Percentiles rank a stretch among this genome's conserved stretches.
Conservation (phyloP, 2,329 filamentous ascomycete genomes). For the Emergomyces orientalis region DNA sequence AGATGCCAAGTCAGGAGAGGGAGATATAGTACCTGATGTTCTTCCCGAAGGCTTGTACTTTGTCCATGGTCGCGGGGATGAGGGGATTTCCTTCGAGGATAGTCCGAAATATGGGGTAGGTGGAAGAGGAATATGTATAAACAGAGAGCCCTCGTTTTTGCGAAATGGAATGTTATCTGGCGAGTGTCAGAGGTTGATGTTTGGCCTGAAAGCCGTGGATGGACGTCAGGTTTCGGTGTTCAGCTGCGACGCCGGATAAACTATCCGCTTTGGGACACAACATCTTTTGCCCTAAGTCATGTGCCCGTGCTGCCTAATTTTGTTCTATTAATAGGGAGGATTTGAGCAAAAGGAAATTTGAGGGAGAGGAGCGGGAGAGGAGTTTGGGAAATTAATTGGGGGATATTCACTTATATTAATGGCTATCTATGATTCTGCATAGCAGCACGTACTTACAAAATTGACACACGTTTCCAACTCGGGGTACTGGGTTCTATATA, state of each 20-base stretch:
- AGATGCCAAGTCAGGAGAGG: conserved; percentile 12
- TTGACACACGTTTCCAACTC: too few species aligned
- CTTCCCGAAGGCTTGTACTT: conserved; percentile 61
- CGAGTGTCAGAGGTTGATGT: not conserved
- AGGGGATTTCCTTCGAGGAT: not conserved
- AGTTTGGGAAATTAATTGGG: too few species aligned
- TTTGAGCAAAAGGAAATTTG: not conserved
- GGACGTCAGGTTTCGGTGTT: not conserved
- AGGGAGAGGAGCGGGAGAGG: too few species aligned
- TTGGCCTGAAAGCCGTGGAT: not conserved
- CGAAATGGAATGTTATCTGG: not conserved
- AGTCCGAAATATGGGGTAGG: not conserved
- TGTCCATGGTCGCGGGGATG: conserved; percentile 48
- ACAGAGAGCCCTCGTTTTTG: not conserved
- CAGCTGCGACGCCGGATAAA: conserved; percentile 1
- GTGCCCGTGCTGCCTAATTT: not conserved
- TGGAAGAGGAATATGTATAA: not conserved
- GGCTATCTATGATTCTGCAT: not conserved
- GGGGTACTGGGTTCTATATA: too few species aligned
- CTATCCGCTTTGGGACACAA: not conserved
- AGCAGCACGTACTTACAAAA: too few species aligned
- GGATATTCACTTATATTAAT: not conserved
- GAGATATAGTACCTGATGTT: conserved; percentile 48
- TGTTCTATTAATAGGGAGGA: not conserved
- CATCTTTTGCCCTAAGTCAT: not conserved